Conservation (phyloP, 2,329 filamentous ascomycete genomes). For the Ilyonectria mors-panacis region DNA sequence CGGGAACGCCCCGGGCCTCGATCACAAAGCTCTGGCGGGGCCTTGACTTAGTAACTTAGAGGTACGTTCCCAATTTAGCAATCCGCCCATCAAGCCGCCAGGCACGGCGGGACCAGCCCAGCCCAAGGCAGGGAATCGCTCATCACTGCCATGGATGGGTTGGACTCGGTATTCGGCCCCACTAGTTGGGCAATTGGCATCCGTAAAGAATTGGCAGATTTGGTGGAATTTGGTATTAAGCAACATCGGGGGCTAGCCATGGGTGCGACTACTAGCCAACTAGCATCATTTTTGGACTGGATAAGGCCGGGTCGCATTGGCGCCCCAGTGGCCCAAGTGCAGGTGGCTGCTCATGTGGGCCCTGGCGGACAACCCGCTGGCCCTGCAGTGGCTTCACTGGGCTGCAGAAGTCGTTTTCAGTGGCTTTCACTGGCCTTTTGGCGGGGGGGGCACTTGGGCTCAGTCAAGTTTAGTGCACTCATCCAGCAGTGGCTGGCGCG, state of each 20-base stretch:
- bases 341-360: conserved; percentile 4
- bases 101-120: conserved; percentile 3
- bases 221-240: conserved; percentile 8
- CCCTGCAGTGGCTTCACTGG: conserved; percentile 17
- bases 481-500: conserved; percentile 12
- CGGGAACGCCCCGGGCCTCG: conserved; percentile 2
- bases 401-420: conserved; percentile 5
- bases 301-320: conserved; percentile 6
- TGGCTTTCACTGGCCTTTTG: background rate
- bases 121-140: conserved; percentile 2
- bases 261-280: background rate
- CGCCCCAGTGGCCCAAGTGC: conserved; percentile 6
- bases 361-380: conserved; percentile 15
- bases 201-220: background rate
- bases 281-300: conserved; percentile 14
- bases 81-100: conserved; percentile 8
- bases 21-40: conserved; percentile 7
- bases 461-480: conserved; percentile 16
- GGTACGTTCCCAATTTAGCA: conserved; percentile 27
- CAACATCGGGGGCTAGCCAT: background rate
- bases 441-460: conserved; percentile 8
- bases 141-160: conserved; percentile 16
- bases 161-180: conserved; percentile 16
- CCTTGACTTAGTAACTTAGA: too few relatives aligned
- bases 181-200: conserved; percentile 24